phyloP scores from a whole-genome alignment of 306 rosid genomes.

The Inga leiocalycina region DNA sequence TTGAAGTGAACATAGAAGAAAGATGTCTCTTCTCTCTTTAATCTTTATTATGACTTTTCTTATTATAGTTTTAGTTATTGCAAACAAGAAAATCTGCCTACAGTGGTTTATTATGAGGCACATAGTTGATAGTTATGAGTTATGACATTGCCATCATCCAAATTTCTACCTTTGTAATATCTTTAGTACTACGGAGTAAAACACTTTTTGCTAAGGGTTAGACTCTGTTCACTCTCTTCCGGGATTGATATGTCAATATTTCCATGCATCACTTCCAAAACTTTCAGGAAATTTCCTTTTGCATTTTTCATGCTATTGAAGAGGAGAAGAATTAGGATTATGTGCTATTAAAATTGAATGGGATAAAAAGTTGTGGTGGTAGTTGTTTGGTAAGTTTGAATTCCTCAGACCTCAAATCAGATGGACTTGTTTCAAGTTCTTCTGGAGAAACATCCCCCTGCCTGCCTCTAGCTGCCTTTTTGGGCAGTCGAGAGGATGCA shows the following conservation, averaged over 20 bases:
- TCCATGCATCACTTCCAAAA: background rate
- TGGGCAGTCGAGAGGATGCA: background rate
- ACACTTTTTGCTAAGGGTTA: background rate
- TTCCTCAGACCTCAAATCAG: background rate
- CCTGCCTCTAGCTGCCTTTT: background rate
- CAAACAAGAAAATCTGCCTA: background rate
- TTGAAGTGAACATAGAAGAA: background rate
- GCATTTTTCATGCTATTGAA: conserved; percentile 1
- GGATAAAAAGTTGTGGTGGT: background rate
- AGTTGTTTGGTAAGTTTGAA: conserved; percentile 15
- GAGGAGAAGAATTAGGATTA: background rate
- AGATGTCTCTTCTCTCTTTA: background rate
- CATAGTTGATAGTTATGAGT: background rate
- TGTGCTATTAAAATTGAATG: background rate
- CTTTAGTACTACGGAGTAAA: background rate
- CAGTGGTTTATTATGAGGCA: background rate
- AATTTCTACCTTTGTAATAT: background rate
- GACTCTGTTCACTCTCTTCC: background rate
- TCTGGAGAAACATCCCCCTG: background rate
- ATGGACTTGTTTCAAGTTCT: conserved; percentile 3
- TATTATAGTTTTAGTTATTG: background rate
- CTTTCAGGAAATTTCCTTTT: background rate
- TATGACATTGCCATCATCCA: background rate
- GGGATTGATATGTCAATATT: background rate
- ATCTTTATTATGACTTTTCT: background rate